Evolutionary conservation across 139 green algal species (phyloP).

Genomic region (Gonium pectorale): DNA sequence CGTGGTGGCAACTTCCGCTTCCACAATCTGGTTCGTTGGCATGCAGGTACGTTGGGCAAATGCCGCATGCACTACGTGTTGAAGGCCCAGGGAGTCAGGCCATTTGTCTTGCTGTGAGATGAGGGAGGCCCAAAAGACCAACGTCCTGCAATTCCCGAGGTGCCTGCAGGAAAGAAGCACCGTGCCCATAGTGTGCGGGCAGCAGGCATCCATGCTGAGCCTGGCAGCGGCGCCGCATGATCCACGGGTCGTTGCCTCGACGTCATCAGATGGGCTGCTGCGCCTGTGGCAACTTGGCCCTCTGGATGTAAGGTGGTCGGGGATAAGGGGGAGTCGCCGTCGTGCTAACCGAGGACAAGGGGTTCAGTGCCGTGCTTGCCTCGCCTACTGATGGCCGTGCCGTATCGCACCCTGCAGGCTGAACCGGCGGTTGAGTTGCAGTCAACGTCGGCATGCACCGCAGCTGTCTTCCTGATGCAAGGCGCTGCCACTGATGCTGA

Average conservation of each 20-base stretch:
- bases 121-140: no score
- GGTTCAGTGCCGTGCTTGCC: no score
- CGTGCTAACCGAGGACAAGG: no score
- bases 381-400: no score
- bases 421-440: conserved; percentile 54
- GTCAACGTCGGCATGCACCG: conserved; percentile 3
- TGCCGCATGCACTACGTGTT: no score
- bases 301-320: conserved; percentile 41
- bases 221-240: conserved; percentile 28
- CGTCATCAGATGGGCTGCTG: conserved; percentile 55
- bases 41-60: conserved; percentile 43
- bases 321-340: no score
- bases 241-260: conserved; percentile 50
- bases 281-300: conserved; percentile 53
- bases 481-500: no score
- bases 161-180: conserved; percentile 8
- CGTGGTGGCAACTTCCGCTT: conserved; percentile 35
- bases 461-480: conserved; percentile 22
- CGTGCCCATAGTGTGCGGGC: conserved; percentile 51
- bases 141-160: no score
- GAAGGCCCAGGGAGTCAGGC: no score
- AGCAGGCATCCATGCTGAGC: conserved; percentile 16
- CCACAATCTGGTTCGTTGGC: conserved; percentile 46
- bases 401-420: no score
- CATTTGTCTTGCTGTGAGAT: no score